These are phyloP conservation scores for Petunia secreta DNA, from an alignment of 257 asterid genomes.

Conservation along the genomic window DNA sequence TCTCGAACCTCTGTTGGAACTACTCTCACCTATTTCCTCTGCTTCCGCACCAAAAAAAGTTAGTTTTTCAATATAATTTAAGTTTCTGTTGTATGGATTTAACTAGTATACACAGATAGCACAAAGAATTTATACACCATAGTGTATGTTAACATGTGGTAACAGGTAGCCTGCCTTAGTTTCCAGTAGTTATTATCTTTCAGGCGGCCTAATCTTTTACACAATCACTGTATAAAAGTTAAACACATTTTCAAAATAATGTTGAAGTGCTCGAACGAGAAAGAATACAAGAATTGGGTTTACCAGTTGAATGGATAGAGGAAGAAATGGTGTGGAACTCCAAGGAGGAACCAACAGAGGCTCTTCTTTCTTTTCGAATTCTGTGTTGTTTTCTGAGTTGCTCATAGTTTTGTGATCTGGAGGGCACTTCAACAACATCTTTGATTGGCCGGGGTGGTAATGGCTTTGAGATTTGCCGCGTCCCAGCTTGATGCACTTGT, in stretches of 20 bases:
- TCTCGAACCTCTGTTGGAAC: slow-evolving; percentile 45
- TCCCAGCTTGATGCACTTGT: neutral
- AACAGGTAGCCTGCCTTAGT: no score
- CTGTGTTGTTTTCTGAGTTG: slow-evolving; percentile 38
- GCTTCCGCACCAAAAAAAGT: slow-evolving; percentile 31
- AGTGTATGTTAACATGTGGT: no score
- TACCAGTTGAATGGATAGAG: slow-evolving; percentile 36
- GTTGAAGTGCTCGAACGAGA: no score
- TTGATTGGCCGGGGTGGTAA: neutral
- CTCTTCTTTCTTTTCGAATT: slow-evolving; percentile 54
- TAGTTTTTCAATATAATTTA: no score
- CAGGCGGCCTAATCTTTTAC: no score
- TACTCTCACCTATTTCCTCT: slow-evolving; percentile 45
- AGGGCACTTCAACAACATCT: neutral
- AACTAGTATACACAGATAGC: no score
- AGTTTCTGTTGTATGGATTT: no score
- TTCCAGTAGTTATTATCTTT: no score
- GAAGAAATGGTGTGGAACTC: slow-evolving; percentile 48
- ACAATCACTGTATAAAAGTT: no score
- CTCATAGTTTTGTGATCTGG: slow-evolving; percentile 53
- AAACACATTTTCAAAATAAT: no score
- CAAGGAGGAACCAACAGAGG: slow-evolving; percentile 58
- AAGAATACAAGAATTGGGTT: neutral
- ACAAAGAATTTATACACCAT: no score
- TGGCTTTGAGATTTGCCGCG: slow-evolving; percentile 20